Percentiles rank a stretch among this genome's conserved stretches.
Evolutionary conservation across 352 stramenopile genomes (phyloP).

Genomic region (Globisporangium camurandrum): DNA sequence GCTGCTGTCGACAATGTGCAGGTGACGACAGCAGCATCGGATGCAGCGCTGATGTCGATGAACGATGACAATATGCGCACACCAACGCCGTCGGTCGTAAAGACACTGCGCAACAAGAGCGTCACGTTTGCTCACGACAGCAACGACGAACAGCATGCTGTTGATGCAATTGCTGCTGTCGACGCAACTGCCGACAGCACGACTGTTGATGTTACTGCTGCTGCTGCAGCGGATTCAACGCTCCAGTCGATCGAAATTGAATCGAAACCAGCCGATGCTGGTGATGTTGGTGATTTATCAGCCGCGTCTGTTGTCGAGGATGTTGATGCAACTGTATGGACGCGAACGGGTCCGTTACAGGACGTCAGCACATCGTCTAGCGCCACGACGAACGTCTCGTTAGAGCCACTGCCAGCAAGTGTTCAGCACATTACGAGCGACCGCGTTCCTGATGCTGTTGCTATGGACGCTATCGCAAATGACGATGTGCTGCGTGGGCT

Average conservation of each 20-base stretch:
- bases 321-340: no score
- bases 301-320: no score
- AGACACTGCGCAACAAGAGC: slow-evolving; percentile 1
- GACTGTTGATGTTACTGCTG: not conserved
- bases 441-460: no score
- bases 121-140: slow-evolving; percentile 5
- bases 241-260: not conserved
- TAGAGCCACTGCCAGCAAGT: no score
- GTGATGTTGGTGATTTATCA: no score
- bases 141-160: not conserved
- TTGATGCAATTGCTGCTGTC: not conserved
- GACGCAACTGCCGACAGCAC: not conserved
- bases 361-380: no score
- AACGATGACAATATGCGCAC: no score
- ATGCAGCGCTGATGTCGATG: not conserved
- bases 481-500: not conserved
- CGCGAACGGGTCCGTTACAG: no score
- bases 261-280: no score
- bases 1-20: not conserved
- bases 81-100: not conserved
- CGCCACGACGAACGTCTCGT: no score
- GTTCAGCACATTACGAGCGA: no score
- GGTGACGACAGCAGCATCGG: no score
- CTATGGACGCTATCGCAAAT: not conserved
- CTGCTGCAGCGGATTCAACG: not conserved